phyloP scores from a whole-genome alignment of 164 flowering plant species.

The Piper longum region DNA sequence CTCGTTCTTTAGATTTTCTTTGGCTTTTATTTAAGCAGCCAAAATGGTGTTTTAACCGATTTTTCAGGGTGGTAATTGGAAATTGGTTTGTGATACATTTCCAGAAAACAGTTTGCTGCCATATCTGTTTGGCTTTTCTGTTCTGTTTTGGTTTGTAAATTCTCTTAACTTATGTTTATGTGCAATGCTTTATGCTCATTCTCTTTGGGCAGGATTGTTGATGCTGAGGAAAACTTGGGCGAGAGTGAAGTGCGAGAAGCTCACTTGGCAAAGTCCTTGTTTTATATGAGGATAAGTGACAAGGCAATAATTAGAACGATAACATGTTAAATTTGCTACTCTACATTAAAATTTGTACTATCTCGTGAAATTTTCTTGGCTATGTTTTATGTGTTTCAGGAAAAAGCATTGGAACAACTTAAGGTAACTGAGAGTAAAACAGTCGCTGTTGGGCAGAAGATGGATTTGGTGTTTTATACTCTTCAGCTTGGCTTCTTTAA shows the following conservation, averaged over 20 bases:
- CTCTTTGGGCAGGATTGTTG: conserved; percentile 52
- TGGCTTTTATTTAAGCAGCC: too few species aligned
- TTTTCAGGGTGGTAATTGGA: too few species aligned
- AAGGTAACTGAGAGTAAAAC: conserved; percentile 89
- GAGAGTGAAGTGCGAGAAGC: conserved; percentile 99
- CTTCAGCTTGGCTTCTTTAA: conserved; percentile 80
- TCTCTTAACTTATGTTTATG: not conserved
- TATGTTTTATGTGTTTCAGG: conserved; percentile 25
- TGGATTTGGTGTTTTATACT: conserved; percentile 89
- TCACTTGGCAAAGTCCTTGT: conserved; percentile 83
- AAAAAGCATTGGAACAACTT: conserved; percentile 84
- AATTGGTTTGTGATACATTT: too few species aligned
- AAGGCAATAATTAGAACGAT: conserved; percentile 29
- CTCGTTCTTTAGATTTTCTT: too few species aligned
- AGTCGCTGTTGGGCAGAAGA: conserved; percentile 97
- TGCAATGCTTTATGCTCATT: not conserved
- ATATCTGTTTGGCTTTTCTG: not conserved
- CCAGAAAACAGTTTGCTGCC: not conserved
- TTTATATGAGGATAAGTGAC: conserved; percentile 71
- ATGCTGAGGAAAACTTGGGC: conserved; percentile 95
- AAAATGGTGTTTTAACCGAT: too few species aligned
- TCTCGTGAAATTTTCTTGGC: not conserved
- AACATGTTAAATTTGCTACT: not conserved
- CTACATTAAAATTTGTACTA: not conserved
- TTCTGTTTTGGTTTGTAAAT: too few species aligned